Evolutionary conservation across 1,139 yeast species (phyloP).

Genomic region (Hyphopichia pseudoburtonii): DNA sequence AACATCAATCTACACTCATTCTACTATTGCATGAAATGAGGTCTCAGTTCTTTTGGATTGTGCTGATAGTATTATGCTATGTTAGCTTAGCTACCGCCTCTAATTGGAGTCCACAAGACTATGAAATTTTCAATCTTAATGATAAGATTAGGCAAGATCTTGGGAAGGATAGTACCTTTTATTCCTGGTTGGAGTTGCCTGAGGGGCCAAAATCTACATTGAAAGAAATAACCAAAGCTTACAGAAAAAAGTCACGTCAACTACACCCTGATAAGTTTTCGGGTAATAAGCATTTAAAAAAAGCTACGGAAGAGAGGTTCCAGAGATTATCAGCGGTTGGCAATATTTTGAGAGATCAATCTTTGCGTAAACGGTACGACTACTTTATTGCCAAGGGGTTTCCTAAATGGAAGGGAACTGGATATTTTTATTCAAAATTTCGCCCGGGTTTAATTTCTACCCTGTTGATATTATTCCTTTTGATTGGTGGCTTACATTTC

Average conservation of each 20-base stretch:
- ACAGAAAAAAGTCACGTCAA: constrained; percentile 66
- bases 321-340: constrained; percentile 76
- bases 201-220: constrained; percentile 54
- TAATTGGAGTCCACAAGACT: constrained; percentile 56
- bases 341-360: constrained; percentile 63
- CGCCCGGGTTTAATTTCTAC: constrained; percentile 62
- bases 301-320: constrained; percentile 56
- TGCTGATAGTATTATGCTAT: not conserved
- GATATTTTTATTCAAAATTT: constrained; percentile 53
- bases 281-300: constrained; percentile 42
- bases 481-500: constrained; percentile 61
- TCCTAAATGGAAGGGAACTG: constrained; percentile 70
- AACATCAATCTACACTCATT: no score
- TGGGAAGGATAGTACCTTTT: constrained; percentile 65
- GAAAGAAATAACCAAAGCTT: constrained; percentile 71
- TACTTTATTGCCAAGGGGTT: constrained; percentile 82
- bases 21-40: no score
- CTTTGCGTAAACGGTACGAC: constrained; percentile 75
- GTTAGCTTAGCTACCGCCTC: constrained; percentile 16
- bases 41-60: constrained; percentile 1
- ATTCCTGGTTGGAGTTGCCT: constrained; percentile 59
- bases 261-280: constrained; percentile 82
- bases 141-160: constrained; percentile 64
- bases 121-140: constrained; percentile 77
- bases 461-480: constrained; percentile 43